A percentile compares a stretch with the other conserved stretches of the same genome.
Conservation (phyloP, 345 rosid genomes). For the Moricandia moricandioides region DNA sequence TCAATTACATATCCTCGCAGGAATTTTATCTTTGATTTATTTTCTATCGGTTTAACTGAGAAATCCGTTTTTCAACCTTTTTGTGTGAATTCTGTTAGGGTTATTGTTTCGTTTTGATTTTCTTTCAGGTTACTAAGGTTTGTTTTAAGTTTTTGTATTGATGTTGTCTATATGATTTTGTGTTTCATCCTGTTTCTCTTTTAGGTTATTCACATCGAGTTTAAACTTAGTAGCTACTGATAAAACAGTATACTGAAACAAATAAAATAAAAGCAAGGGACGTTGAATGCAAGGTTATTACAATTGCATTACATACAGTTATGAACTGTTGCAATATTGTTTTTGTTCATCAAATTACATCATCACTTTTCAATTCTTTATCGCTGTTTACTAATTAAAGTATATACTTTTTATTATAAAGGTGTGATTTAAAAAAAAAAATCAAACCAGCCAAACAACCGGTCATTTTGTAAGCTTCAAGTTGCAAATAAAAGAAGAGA, state of each 20-base stretch:
- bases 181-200: too few species aligned
- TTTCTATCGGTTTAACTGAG: neutral
- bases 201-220: neutral
- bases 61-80: neutral
- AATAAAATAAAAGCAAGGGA: neutral
- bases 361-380: conserved; percentile 24
- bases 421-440: neutral
- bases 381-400: neutral
- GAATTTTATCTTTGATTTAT: neutral
- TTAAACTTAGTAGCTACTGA: neutral
- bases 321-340: conserved; percentile 7
- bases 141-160: neutral
- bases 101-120: neutral
- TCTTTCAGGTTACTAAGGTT: neutral
- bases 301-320: neutral
- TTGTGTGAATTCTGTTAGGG: neutral
- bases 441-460: conserved; percentile 18
- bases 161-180: too few species aligned
- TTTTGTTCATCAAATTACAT: conserved; percentile 22
- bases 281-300: neutral
- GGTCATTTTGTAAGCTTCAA: conserved; percentile 32
- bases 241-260: neutral
- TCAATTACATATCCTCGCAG: neutral
- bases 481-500: conserved; percentile 11
- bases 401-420: neutral